phyloP scores from a whole-genome alignment of 257 asterid genomes.

The Salvia miltiorrhiza region DNA sequence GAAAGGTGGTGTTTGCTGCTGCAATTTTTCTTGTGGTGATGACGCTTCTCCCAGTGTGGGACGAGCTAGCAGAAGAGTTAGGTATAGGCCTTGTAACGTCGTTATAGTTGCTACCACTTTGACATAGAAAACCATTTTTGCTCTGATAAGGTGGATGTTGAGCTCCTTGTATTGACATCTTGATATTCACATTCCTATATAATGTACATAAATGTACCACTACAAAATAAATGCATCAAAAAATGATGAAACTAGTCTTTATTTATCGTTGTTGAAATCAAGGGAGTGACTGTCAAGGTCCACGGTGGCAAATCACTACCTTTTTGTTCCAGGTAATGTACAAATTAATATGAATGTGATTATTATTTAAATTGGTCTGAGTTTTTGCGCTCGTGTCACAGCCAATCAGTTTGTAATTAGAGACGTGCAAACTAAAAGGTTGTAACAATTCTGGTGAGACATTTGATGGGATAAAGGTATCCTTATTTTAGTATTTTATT shows the following conservation, averaged over 20 bases:
- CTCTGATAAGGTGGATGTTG: conserved; percentile 22
- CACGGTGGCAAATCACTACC: background rate
- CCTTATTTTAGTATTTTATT: background rate
- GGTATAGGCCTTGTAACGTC: conserved; percentile 79
- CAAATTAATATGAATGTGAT: background rate
- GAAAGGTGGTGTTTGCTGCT: conserved; percentile 44
- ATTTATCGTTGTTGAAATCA: background rate
- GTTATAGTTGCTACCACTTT: conserved; percentile 31
- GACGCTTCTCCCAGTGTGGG: conserved; percentile 96
- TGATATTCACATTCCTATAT: background rate
- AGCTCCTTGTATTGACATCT: background rate
- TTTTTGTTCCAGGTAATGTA: background rate
- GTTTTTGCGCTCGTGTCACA: background rate
- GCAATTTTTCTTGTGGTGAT: conserved; percentile 59
- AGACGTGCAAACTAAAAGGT: conserved; percentile 14
- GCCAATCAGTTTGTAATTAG: background rate
- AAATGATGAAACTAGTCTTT: background rate
- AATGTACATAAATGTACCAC: conserved; percentile 16
- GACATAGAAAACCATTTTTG: conserved; percentile 38
- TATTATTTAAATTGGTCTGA: too few species aligned
- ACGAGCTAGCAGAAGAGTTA: conserved; percentile 91
- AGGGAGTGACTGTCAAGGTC: background rate
- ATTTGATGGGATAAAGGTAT: background rate
- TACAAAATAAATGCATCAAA: background rate
- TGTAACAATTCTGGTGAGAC: background rate